Percentiles rank a stretch among this genome's conserved stretches.
Evolutionary conservation across 805 yeast species (phyloP).

Genomic region (Saturnispora bothae): DNA sequence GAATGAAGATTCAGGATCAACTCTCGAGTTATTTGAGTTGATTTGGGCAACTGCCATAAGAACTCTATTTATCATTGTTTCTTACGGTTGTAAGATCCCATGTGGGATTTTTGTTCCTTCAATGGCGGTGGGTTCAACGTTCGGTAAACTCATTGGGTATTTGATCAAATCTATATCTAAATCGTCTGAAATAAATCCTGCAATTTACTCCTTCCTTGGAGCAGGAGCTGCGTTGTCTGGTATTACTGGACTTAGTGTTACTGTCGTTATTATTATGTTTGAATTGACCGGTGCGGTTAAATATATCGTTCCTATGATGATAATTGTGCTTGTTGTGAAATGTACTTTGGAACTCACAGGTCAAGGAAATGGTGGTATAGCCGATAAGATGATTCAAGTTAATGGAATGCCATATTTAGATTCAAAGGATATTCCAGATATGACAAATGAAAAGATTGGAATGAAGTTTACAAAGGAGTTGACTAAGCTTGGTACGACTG

Average conservation of each 20-base stretch:
- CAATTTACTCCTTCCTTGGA: conserved; percentile 90
- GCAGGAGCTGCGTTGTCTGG: conserved; percentile 95
- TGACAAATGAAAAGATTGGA: neutral
- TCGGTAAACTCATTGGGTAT: conserved; percentile 81
- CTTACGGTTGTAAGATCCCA: conserved; percentile 91
- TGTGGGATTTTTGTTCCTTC: conserved; percentile 98
- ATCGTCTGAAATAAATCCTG: conserved; percentile 64
- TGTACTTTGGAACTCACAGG: conserved; percentile 71
- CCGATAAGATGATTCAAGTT: conserved; percentile 85
- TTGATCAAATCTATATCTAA: conserved; percentile 39
- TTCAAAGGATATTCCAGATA: conserved; percentile 44
- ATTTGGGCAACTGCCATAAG: conserved; percentile 63
- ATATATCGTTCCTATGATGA: conserved; percentile 92
- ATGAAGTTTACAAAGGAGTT: neutral
- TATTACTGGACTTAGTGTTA: conserved; percentile 81
- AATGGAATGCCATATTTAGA: conserved; percentile 82
- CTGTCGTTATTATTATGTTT: conserved; percentile 92
- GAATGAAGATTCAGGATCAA: conserved; percentile 19
- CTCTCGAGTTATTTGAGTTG: conserved; percentile 35
- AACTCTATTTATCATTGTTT: conserved; percentile 60
- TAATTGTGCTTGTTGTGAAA: conserved; percentile 83
- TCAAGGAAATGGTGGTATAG: conserved; percentile 66
- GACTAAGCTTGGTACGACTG: neutral
- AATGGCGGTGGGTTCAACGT: conserved; percentile 93
- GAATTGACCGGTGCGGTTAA: conserved; percentile 92